Evolutionary conservation across 192 early-diverging fungal species (phyloP), one percentile per base, ranked within the genome.

Genomic region (Mortierella claussenii): DNA sequence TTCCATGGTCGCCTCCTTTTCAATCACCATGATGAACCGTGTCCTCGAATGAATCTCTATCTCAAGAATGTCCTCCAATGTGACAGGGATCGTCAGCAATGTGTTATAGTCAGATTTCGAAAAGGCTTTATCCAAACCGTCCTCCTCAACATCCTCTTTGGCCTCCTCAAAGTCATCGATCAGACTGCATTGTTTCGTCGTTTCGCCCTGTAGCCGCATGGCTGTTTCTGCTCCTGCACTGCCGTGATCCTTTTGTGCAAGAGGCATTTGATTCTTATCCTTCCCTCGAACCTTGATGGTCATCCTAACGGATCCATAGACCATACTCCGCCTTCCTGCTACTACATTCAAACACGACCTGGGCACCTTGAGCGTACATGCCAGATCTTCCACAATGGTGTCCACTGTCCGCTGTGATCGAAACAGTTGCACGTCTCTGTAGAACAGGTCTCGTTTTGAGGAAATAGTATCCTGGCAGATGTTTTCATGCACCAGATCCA

Each of bases 11-110:
- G 73, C 57, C 46, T 76, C 73, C n/a, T 76, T 76, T 23, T 76
- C 73, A 7, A 76, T 48, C 21, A 67, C 73, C 0, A 76, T 24
- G 20, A 76, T 45, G 18, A 61, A 62, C 18, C 45, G 50, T 26
- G 73, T 76, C 36, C 36, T 26, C 0, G 58, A 59, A 45, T 76
- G 65, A n/a, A 76, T 66, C 50, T 76, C 73, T 15, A 76, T 51
- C 20, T 64, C 34, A 5, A 67, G 23, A 11, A 76, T 48, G 23
- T 76, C 64, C 0, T 53, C 34, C 45, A 66, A 55, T 1, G 20
- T 4, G n/a, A 26, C 47, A 9, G 73, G 73, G 15, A 76, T 21
- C 7, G 49, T 47, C 8, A 76, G 58, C 4, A 67, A 53, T 3
- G 62, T 76, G 12, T 76, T 76, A 18, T 55, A 76, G 10, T 46